Percentiles rank a stretch among this genome's conserved stretches.
Evolutionary conservation across 176 grass and related monocot genomes (phyloP).

Genomic region (Triticum dicoccoides): DNA sequence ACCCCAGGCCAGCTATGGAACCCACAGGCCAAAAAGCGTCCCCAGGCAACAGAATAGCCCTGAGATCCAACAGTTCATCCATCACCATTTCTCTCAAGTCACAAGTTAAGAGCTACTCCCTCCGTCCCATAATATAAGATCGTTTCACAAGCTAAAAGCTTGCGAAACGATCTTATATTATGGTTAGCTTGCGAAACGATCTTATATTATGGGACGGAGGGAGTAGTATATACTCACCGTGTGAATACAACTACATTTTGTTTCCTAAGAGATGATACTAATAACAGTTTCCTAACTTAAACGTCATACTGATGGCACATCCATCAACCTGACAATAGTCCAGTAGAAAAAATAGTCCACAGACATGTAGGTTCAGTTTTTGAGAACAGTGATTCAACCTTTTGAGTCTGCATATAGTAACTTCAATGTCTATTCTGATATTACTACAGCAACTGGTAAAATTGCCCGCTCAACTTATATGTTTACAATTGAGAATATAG

Average conservation of each 20-base stretch:
- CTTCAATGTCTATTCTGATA: too few species aligned
- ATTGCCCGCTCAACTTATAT: neutral
- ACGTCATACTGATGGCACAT: conserved; percentile 8
- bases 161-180: too few species aligned
- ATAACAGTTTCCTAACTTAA: conserved; percentile 6
- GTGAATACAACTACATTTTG: conserved; percentile 9
- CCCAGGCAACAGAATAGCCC: neutral
- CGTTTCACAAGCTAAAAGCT: too few species aligned
- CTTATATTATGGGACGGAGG: too few species aligned
- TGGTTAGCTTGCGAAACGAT: too few species aligned
- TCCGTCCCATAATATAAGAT: too few species aligned
- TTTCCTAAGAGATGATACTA: neutral
- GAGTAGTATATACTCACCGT: conserved; percentile 1
- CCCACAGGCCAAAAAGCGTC: neutral
- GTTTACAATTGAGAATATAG: neutral
- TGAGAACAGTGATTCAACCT: neutral
- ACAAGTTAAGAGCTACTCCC: neutral
- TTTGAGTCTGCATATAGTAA: neutral
- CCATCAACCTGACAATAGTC: neutral
- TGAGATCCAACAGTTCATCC: neutral
- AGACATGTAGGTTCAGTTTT: neutral
- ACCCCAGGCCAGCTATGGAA: neutral
- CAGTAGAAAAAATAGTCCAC: neutral
- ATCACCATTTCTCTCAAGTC: neutral
- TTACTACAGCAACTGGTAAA: neutral